A percentile compares a stretch with the other conserved stretches of the same genome.
These are phyloP conservation scores for Helichrysum umbraculigerum DNA, from an alignment of 129 eudicot species.

Conservation along the genomic window DNA sequence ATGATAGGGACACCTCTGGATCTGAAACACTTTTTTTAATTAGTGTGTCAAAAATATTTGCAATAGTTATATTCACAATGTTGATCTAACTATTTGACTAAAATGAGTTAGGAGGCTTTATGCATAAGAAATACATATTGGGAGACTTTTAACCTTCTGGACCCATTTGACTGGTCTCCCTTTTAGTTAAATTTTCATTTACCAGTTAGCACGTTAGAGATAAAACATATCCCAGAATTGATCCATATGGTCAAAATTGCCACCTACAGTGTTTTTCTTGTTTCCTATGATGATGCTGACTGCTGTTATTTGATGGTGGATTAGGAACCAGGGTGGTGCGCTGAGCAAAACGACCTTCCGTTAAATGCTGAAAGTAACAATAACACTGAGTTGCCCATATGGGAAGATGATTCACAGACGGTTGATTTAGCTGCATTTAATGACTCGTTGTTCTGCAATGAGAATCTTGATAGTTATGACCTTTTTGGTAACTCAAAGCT, in stretches of 20 bases:
- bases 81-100: neutral
- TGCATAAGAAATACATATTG: neutral
- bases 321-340: constrained; percentile 41
- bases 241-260: neutral
- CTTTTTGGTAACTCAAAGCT: constrained; percentile 32
- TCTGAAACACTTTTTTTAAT: neutral
- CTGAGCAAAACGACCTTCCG: constrained; percentile 24
- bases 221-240: neutral
- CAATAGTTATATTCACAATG: neutral
- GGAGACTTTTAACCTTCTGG: neutral
- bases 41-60: neutral
- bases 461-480: constrained; percentile 42
- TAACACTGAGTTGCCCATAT: constrained; percentile 25
- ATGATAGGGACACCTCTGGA: no score
- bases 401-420: constrained; percentile 60
- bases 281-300: constrained; percentile 15
- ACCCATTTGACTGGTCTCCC: neutral
- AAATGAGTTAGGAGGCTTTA: neutral
- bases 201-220: neutral
- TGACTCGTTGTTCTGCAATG: constrained; percentile 53
- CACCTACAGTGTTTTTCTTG: neutral
- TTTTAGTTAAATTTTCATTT: neutral
- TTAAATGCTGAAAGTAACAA: constrained; percentile 32
- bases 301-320: constrained; percentile 15
- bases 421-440: constrained; percentile 38